A percentile compares a stretch with the other conserved stretches of the same genome.
Evolutionary conservation across 441 rosid species (phyloP).

Genomic region (Erodium trifolium): DNA sequence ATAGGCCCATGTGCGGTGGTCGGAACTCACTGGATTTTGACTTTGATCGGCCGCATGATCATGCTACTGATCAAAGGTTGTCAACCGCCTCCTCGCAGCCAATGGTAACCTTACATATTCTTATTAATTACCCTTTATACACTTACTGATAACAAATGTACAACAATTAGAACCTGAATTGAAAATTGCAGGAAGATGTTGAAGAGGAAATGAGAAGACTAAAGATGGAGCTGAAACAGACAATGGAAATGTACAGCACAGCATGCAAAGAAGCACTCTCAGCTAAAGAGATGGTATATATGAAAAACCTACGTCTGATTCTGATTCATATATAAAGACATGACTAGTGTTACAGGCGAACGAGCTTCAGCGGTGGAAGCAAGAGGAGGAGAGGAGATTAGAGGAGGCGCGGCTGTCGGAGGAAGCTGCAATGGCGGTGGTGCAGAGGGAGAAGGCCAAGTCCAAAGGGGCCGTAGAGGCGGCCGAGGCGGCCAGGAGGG

Average conservation of each 20-base stretch:
- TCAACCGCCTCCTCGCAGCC: slow-evolving; percentile 17
- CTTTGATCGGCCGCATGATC: slow-evolving; percentile 39
- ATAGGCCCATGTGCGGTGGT: slow-evolving; percentile 32
- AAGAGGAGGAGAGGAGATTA: slow-evolving; percentile 61
- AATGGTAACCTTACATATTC: too few species aligned
- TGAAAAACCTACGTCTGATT: too few species aligned
- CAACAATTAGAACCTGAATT: too few species aligned
- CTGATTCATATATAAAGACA: too few species aligned
- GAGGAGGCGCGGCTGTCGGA: slow-evolving; percentile 75
- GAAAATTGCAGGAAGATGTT: slow-evolving; percentile 53
- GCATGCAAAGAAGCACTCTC: slow-evolving; percentile 94
- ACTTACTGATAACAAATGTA: too few species aligned
- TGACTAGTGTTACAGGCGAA: slow-evolving; percentile 37
- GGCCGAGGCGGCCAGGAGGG: slow-evolving; percentile 80
- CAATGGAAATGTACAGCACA: slow-evolving; percentile 88
- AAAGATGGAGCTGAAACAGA: slow-evolving; percentile 80
- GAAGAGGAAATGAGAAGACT: slow-evolving; percentile 97
- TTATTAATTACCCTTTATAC: too few species aligned
- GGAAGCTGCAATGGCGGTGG: slow-evolving; percentile 73
- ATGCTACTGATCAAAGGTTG: slow-evolving; percentile 33
- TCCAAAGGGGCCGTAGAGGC: slow-evolving; percentile 79
- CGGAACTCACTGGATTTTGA: slow-evolving; percentile 50
- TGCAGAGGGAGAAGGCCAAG: slow-evolving; percentile 72
- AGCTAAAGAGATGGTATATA: slow-evolving; percentile 67
- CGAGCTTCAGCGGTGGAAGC: slow-evolving; percentile 74